Evolutionary conservation across 257 asterid species (phyloP).

Genomic region (Penstemon davidsonii): DNA sequence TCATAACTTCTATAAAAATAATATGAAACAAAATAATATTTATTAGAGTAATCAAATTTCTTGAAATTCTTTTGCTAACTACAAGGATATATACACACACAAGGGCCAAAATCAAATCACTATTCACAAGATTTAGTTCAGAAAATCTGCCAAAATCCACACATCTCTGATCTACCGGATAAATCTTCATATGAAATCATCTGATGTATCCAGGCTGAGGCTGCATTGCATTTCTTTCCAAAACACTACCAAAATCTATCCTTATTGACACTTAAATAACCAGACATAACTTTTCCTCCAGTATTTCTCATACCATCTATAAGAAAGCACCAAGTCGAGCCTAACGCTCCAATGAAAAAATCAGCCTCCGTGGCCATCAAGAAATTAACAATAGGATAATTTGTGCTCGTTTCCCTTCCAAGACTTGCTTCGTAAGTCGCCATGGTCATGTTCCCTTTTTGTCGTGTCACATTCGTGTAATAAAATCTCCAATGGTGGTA

Average conservation of each 20-base stretch:
- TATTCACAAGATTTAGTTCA: too few species aligned
- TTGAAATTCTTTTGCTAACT: too few species aligned
- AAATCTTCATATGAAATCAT: too few species aligned
- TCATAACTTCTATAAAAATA: too few species aligned
- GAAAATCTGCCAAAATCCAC: too few species aligned
- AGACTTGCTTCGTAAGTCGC: slow-evolving; percentile 87
- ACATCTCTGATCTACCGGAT: too few species aligned
- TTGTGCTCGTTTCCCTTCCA: slow-evolving; percentile 88
- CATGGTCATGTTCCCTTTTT: slow-evolving; percentile 78
- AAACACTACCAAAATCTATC: slow-evolving; percentile 80
- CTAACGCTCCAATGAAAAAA: slow-evolving; percentile 87
- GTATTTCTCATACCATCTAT: slow-evolving; percentile 96
- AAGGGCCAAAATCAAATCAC: too few species aligned
- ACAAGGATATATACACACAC: too few species aligned
- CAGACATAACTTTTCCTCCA: slow-evolving; percentile 91
- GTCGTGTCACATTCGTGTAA: slow-evolving; percentile 84
- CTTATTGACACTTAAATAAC: slow-evolving; percentile 92
- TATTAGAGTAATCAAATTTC: too few species aligned
- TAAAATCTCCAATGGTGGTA: slow-evolving; percentile 67
- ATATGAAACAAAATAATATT: too few species aligned
- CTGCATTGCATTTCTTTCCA: too few species aligned
- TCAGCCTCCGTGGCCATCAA: slow-evolving; percentile 95
- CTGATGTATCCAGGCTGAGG: too few species aligned
- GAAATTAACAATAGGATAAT: slow-evolving; percentile 89
- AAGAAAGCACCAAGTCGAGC: slow-evolving; percentile 91